Evolutionary conservation across 2,329 filamentous ascomycete genomes (phyloP), one percentile per base, ranked within the genome.

Genomic region (Epichloe glyceriae): DNA sequence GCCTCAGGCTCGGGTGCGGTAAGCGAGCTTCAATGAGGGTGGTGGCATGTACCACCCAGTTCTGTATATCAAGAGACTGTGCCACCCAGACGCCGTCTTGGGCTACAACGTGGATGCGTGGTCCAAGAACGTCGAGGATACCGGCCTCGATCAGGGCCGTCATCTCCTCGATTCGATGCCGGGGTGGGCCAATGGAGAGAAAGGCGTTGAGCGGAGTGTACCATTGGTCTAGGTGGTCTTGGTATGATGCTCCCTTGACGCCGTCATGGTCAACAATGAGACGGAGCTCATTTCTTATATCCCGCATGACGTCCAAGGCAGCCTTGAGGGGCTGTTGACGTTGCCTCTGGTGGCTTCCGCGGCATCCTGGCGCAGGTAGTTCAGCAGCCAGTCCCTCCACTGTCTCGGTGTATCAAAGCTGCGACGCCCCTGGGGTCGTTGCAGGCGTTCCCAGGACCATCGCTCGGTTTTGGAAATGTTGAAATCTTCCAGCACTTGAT

Each of bases 151-250:
- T 50, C 14, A 52, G 42, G 11, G 50, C 50, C 14, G 50, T 44
- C 50, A 52, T 50, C 42, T 52, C 46, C 47, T 52, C 50, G 3
- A 52, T 42, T 5, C 50, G 50, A n/a, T 41, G 50, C 34, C 50
- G 26, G 1, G 50, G 50, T 11, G 50, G 50, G 5, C 50, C 50
- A 7, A 52, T 52, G 1, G 50, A 52, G 3, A 50, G 22, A 26
- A 49, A 52, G 1, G 50, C 50, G 26, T 52, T 52, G 34, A 52
- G 50, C 5, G 50, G 50, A 1, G 50, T 52, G 17, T 52, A 52
- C 50, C 50, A 52, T 1, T 33, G 35, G 47, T 52, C 50, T 5
- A 52, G 42, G 33, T 52, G 50, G 34, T 52, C 47, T 2, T 47
- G 41, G 35, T 52, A 46, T 17, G 50, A 52, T 3, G 35, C 14